phyloP scores from a whole-genome alignment of 352 stramenopile species.

The Globisporangium heterothallicum region DNA sequence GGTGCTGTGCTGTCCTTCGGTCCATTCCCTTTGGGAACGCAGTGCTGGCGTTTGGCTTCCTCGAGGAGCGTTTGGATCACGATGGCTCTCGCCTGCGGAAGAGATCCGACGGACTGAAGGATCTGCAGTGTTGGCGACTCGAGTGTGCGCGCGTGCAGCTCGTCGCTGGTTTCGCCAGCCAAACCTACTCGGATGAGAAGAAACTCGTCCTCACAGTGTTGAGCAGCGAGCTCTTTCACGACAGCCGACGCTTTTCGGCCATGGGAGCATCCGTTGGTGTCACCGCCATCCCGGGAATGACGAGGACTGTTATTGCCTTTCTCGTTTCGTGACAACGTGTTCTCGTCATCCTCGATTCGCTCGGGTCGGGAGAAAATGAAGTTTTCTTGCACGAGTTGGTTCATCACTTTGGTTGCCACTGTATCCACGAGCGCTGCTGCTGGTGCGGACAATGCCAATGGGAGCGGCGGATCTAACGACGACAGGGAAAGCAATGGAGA shows the following conservation, averaged over 20 bases:
- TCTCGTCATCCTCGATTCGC: not conserved
- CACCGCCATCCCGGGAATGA: not conserved
- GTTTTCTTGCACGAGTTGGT: slow-evolving; percentile 56
- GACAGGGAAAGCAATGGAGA: slow-evolving; percentile 9
- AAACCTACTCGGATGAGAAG: slow-evolving; percentile 24
- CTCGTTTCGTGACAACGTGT: not conserved
- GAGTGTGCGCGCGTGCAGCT: not conserved
- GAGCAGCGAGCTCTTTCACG: slow-evolving; percentile 5
- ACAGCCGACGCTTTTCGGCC: not conserved
- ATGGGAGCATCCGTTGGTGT: not conserved
- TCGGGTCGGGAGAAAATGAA: slow-evolving; percentile 60
- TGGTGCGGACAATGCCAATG: slow-evolving; percentile 1
- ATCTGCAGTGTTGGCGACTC: slow-evolving; percentile 29
- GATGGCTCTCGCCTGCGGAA: slow-evolving; percentile 14
- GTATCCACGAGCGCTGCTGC: slow-evolving; percentile 4
- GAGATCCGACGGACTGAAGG: slow-evolving; percentile 10
- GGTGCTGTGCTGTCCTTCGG: not conserved
- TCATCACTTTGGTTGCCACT: slow-evolving; percentile 25
- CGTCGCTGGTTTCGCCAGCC: not conserved
- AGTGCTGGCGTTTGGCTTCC: not conserved
- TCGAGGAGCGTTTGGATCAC: not conserved
- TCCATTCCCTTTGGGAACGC: not conserved
- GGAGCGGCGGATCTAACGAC: not conserved
- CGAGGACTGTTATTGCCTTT: too few species aligned
- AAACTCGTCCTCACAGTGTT: slow-evolving; percentile 22